Evolutionary conservation across 805 yeast species (phyloP), one percentile per base, ranked within the genome.

Genomic region (Hanseniaspora valbyensis): DNA sequence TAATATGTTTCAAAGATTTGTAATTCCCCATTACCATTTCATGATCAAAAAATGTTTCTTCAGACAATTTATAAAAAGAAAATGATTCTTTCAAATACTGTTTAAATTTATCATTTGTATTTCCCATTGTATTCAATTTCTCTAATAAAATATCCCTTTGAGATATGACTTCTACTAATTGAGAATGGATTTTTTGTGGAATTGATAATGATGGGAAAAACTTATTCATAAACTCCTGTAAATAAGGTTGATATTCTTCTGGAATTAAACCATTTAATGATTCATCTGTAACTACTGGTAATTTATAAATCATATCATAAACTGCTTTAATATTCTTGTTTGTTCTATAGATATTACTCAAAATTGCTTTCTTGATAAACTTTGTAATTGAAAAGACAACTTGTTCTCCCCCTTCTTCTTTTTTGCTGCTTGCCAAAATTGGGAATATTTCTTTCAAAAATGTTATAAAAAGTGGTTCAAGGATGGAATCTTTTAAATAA

Each of bases 11-110:
- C 55, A 84, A 90, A 0, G 98, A 97, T 70, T 89, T 87, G 64
- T 84, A 88, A 51, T 83, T 86, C 61, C 90, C 96, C 59, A 87
- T 95, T 26, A 92, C 86, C 96, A 92, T 90, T 63, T 83, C 89
- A 58, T 85, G 84, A 57, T 90, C 95, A 63, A 90, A 90, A 59
- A 90, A 90, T 0, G 97, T 96, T 42, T 70, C 70, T 54, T 76
- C 79, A 36, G 68, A 61, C n/a, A 57, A 55, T 40, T 59, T 45
- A 1, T 64, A 57, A 44, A 68, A 54, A 19, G 61, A 55, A 56
- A 80, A 74, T 0, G 96, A 83, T 42, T 72, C 66, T 13, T 67
- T 59, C 39, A 80, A 69, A 0, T 94, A 85, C n/a, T 62, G 57
- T 13, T 81, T 73, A 63, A 70, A 69, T 19, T 44, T 42, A 24